Base-by-base conservation (phyloP, 805 yeast species). In the Blastobotrys attinorum region DNA sequence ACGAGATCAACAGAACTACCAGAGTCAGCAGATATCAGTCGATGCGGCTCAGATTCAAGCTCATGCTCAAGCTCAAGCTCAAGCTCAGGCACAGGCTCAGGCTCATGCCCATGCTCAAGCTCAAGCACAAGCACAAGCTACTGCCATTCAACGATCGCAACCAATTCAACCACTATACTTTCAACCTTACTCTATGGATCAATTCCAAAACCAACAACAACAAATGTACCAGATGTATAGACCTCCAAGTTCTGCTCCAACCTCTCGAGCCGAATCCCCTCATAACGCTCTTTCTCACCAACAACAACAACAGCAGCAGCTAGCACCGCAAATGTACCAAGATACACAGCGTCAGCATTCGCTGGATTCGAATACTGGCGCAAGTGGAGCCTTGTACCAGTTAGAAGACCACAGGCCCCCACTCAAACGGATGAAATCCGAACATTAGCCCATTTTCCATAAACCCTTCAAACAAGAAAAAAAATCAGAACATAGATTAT, bases 1-100 rank as follows among this genome's bases (percentile, higher is more conserved):
- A 8, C 46, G 23, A 34, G 41, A 34, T 16, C 22, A 23, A 8
- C n/a, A n/a, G n/a, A n/a, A n/a, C n/a, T n/a, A n/a, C n/a, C n/a
- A n/a, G n/a, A n/a, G n/a, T n/a, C n/a, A n/a, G n/a, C n/a, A n/a
- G n/a, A n/a, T n/a, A n/a, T n/a, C n/a, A n/a, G n/a, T n/a, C n/a
- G n/a, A n/a, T n/a, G n/a, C n/a, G n/a, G n/a, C n/a, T n/a, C n/a
- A n/a, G n/a, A n/a, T n/a, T n/a, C n/a, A n/a, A n/a, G n/a, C n/a
- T n/a, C n/a, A n/a, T n/a, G n/a, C n/a, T n/a, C n/a, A n/a, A n/a
- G n/a, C n/a, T n/a, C 44, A 37, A 20, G 40, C 40, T 5, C 40
- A 37, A n/a, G 40, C 31, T 8, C 40, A 37, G 31, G 40, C 40
- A 18, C 40, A 37, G 31, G 34, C 34, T 6, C 34, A 31, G 34